Conservation (phyloP, 495 filamentous ascomycete species). For the Hyaloscypha hepaticicola region DNA sequence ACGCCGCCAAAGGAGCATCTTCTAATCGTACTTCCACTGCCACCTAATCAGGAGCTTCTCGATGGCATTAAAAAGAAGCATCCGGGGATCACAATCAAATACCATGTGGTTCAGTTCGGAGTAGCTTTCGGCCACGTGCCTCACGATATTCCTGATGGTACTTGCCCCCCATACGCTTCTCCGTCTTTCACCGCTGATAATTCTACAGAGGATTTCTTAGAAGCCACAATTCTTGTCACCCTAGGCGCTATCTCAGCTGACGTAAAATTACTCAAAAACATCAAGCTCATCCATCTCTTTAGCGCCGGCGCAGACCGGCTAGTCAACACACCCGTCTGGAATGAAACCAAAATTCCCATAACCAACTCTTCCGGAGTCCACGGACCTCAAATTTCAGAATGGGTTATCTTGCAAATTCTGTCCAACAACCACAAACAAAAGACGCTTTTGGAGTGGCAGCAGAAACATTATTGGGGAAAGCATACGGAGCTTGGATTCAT, state of each 20-base stretch:
- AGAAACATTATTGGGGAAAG: constrained; percentile 50
- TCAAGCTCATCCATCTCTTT: constrained; percentile 72
- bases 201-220: constrained; percentile 49
- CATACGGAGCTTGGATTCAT: constrained; percentile 35
- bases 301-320: constrained; percentile 75
- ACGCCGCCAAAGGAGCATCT: constrained; percentile 22
- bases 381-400: constrained; percentile 84
- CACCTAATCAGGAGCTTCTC: constrained; percentile 40
- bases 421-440: constrained; percentile 46
- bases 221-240: constrained; percentile 65
- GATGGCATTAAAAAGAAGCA: constrained; percentile 47
- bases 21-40: constrained; percentile 46
- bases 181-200: constrained; percentile 9
- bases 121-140: constrained; percentile 5
- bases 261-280: constrained; percentile 48
- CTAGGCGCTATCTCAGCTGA: constrained; percentile 52
- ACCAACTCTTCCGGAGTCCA: constrained; percentile 76
- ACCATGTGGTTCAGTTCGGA: constrained; percentile 23
- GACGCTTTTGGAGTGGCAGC: constrained; percentile 46
- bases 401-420: constrained; percentile 58
- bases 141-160: constrained; percentile 26
- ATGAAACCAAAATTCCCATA: constrained; percentile 59
- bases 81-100: constrained; percentile 49
- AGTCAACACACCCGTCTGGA: constrained; percentile 60
- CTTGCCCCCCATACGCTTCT: neutral